Conservation (phyloP, 2,329 filamentous ascomycete species). For the Pseudocercospora cruenta region DNA sequence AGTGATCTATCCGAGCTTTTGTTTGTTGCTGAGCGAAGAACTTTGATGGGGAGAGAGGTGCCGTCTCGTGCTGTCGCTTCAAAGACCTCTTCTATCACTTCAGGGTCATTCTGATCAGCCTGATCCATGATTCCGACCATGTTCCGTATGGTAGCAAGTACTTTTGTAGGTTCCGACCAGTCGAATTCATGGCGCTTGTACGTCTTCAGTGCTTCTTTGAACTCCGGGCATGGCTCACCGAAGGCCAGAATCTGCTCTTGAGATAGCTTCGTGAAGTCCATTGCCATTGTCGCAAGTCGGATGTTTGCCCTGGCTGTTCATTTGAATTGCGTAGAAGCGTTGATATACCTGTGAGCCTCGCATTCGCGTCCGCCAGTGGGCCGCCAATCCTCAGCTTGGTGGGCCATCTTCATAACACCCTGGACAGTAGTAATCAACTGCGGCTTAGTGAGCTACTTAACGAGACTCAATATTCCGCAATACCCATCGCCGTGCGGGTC, state of each 20-base stretch:
- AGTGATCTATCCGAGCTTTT: constrained; percentile 23
- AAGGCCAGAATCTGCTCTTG: constrained; percentile 20
- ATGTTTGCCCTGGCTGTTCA: neutral
- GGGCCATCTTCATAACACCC: neutral
- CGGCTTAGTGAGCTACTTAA: neutral
- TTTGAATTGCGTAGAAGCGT: neutral
- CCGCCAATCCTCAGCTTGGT: neutral
- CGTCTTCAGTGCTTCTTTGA: constrained; percentile 16
- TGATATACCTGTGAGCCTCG: neutral
- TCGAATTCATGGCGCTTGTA: constrained; percentile 5
- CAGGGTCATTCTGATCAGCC: constrained; percentile 21
- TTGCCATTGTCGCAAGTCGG: neutral
- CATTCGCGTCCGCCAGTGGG: neutral
- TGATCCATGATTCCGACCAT: constrained; percentile 21
- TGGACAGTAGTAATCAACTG: neutral
- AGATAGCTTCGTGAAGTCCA: constrained; percentile 25
- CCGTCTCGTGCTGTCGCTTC: constrained; percentile 20
- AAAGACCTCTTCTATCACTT: constrained; percentile 15
- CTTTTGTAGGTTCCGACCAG: constrained; percentile 17
- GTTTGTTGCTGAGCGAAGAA: constrained; percentile 10
- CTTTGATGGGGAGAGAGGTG: constrained; percentile 13
- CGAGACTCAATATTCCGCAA: neutral
- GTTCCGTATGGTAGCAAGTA: constrained; percentile 16
- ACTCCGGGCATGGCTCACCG: constrained; percentile 17
- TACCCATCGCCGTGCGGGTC: no score